Conservation (phyloP, 495 filamentous ascomycete species). For the Talaromyces stipitatus region DNA sequence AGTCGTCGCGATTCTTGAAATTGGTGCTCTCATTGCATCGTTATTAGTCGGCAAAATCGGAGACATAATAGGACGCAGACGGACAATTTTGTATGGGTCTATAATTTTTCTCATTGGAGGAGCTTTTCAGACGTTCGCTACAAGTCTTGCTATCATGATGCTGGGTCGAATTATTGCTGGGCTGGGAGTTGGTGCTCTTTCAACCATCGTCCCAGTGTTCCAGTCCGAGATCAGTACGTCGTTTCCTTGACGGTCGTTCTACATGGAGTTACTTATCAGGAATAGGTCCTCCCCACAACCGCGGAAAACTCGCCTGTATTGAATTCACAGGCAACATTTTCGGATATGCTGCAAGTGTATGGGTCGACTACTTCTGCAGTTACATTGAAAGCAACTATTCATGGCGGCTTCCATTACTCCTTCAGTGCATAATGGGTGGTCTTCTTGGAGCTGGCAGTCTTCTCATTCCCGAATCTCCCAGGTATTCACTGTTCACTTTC, state of each 20-base stretch:
- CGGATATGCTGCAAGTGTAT: constrained; percentile 92
- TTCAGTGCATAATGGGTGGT: constrained; percentile 91
- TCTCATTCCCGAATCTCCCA: constrained; percentile 91
- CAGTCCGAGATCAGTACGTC: constrained; percentile 78
- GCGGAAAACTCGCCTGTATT: constrained; percentile 92
- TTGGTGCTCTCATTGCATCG: constrained; percentile 89
- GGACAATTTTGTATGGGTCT: constrained; percentile 90
- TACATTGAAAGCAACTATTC: constrained; percentile 79
- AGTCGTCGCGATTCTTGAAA: constrained; percentile 92
- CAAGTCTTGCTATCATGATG: constrained; percentile 86
- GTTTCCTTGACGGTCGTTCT: background rate
- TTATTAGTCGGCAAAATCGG: constrained; percentile 82
- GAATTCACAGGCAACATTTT: constrained; percentile 96
- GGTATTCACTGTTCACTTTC: constrained; percentile 45
- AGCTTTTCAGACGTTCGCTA: constrained; percentile 73
- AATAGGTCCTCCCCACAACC: constrained; percentile 70
- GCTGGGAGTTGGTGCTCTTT: constrained; percentile 87
- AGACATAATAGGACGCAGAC: constrained; percentile 83
- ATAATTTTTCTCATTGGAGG: constrained; percentile 88
- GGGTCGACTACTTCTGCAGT: constrained; percentile 97
- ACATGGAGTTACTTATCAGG: background rate
- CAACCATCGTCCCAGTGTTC: constrained; percentile 96
- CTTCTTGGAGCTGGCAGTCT: constrained; percentile 78
- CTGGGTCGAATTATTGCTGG: constrained; percentile 85
- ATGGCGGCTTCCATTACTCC: constrained; percentile 84